These are phyloP conservation scores for Fraxinus excelsior DNA, from an alignment of 257 asterid genomes.

Conservation along the genomic window DNA sequence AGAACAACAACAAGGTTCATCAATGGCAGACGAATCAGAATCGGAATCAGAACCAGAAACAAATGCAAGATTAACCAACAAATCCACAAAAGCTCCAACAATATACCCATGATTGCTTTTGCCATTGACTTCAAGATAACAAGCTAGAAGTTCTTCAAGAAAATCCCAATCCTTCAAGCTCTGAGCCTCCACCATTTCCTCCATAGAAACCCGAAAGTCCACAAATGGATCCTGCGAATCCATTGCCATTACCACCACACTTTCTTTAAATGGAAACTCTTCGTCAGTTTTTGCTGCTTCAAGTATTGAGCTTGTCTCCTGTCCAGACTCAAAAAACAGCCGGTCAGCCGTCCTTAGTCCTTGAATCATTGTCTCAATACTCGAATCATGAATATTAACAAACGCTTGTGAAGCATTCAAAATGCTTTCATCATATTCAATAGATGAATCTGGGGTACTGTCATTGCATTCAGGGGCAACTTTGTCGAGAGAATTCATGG, in stretches of 20 bases:
- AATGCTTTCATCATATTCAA: constrained; percentile 18
- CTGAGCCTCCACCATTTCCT: constrained; percentile 60
- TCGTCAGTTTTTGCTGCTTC: constrained; percentile 28
- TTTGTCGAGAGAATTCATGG: constrained; percentile 31
- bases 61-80: constrained; percentile 35
- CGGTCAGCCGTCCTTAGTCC: constrained; percentile 44
- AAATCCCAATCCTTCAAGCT: constrained; percentile 44
- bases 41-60: not conserved
- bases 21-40: constrained; percentile 24
- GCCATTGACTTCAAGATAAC: constrained; percentile 50
- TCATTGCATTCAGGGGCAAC: not conserved
- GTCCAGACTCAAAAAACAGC: constrained; percentile 54
- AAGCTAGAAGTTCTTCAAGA: constrained; percentile 49
- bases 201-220: constrained; percentile 63
- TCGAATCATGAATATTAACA: constrained; percentile 26
- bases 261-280: constrained; percentile 26
- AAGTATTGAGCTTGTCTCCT: constrained; percentile 50
- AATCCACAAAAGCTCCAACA: constrained; percentile 57
- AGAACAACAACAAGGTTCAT: constrained; percentile 30
- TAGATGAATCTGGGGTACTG: constrained; percentile 30
- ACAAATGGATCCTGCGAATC: constrained; percentile 46
- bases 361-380: constrained; percentile 31
- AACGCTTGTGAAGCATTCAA: constrained; percentile 6
- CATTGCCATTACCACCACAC: constrained; percentile 32
- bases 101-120: constrained; percentile 47